These are phyloP conservation scores for Epichloe baconii DNA, from an alignment of 2,329 filamentous ascomycete species.

Conservation along the genomic window DNA sequence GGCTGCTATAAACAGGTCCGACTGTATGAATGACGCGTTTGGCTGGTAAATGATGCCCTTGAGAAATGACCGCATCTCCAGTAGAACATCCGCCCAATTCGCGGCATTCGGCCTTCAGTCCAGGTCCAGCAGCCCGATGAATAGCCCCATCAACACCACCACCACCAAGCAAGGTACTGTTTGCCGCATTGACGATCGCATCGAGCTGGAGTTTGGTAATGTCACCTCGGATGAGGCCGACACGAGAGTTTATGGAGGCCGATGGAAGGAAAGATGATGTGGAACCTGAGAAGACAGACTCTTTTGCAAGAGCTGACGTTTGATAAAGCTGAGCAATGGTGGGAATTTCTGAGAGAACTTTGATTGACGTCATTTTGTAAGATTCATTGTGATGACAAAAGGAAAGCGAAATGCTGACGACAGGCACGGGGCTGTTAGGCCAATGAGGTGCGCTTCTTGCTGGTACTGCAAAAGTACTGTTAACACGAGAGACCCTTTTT, in stretches of 20 bases:
- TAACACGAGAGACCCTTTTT: neutral
- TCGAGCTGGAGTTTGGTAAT: conserved; percentile 70
- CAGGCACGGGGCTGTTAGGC: neutral
- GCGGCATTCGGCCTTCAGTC: conserved; percentile 58
- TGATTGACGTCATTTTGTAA: conserved; percentile 8
- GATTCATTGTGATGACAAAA: neutral
- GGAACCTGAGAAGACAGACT: conserved; percentile 5
- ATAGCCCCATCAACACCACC: conserved; percentile 89
- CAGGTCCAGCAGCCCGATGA: conserved; percentile 64
- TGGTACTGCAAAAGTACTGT: neutral
- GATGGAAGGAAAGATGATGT: conserved; percentile 23
- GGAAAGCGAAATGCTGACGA: neutral
- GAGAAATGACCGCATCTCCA: conserved; percentile 72
- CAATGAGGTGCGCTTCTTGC: too few species aligned
- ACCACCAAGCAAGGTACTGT: conserved; percentile 63
- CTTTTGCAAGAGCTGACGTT: conserved; percentile 20
- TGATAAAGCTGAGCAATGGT: conserved; percentile 53
- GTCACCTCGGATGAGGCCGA: conserved; percentile 60
- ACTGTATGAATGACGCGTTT: conserved; percentile 80
- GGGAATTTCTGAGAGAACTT: conserved; percentile 42
- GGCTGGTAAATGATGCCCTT: conserved; percentile 62
- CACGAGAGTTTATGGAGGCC: conserved; percentile 51
- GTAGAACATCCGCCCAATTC: conserved; percentile 59
- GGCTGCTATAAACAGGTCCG: conserved; percentile 57
- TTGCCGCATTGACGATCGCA: conserved; percentile 89